Base-by-base conservation (phyloP, 495 filamentous ascomycete genomes). In the Lasiosphaeria miniovina region DNA sequence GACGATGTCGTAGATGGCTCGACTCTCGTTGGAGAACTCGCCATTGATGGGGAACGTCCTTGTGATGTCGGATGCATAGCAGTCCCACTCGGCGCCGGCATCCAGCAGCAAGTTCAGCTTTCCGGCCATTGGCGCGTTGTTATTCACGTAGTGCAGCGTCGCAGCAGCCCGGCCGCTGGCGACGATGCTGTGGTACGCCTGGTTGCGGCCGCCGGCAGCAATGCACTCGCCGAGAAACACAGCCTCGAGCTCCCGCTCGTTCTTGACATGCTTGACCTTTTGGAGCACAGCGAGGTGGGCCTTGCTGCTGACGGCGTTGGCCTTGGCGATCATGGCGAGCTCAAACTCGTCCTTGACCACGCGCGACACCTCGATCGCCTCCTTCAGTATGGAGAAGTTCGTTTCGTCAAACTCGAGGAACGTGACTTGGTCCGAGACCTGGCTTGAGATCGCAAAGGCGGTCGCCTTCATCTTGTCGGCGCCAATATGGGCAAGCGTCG, bases 1-100 rank as follows among this genome's bases (percentile, higher is more conserved):
- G 3, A 96, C 93, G 46, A 95, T 87, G 57, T 93, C 84, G 74
- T 97, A 97, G 63, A 96, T 90, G 61, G 84, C 81, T 38, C 83
- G 75, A 55, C 85, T 88, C 74, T 96, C 89, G 35, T 74, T 68
- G 8, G 79, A 82, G 72, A 95, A 96, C 60, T 78, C 85, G 36
- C 91, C 92, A 24, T 77, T 82, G 63, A 96, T 83, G 40, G 93
- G 93, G 62, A 96, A 92, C 0, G 88, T 90, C 54, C 93, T 82
- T n/a, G 93, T 96, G 59, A 97, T 90, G 74, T 97, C 93, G 5
- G 89, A 80, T 52, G 88, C 89, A 68, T 97, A 97, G 63, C 86
- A 88, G 17, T 81, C 68, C 72, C 85, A 90, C 74, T 96, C 93
- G 34, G 79, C 83, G 24, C 90, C 93, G 8, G 93, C 93, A 73